These are phyloP conservation scores for Phanerochaete sordida DNA, from an alignment of 768 basidiomycete species.

Conservation along the genomic window DNA sequence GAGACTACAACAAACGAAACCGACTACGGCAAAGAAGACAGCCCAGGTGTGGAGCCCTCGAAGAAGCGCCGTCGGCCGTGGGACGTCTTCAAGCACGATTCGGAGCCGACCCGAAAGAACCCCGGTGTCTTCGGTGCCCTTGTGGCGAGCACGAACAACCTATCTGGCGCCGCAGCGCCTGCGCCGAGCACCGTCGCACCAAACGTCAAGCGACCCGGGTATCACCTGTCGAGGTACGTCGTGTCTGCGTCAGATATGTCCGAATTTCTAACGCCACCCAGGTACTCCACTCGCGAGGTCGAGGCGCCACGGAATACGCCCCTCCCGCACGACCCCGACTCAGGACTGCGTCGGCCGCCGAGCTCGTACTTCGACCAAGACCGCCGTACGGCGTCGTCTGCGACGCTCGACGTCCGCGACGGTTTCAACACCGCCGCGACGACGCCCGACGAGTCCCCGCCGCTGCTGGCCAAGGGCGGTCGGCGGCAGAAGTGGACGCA, in stretches of 20 bases:
- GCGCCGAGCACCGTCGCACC: conserved; percentile 47
- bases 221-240: conserved; percentile 55
- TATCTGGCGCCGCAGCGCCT: conserved; percentile 61
- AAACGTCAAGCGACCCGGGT: conserved; percentile 60
- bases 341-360: not conserved
- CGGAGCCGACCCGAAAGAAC: conserved; percentile 38
- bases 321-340: not conserved
- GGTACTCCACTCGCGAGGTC: conserved; percentile 2
- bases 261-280: not conserved
- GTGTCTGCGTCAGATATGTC: not conserved
- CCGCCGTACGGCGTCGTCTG: not conserved
- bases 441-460: not conserved
- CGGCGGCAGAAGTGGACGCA: conserved; percentile 32
- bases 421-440: not conserved
- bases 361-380: conserved; percentile 7
- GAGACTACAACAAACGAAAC: conserved; percentile 7
- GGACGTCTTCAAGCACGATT: not conserved
- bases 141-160: conserved; percentile 63
- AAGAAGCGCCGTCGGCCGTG: not conserved
- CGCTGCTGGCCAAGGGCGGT: not conserved
- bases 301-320: not conserved
- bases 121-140: conserved; percentile 70
- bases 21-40: conserved; percentile 3
- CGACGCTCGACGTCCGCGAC: not conserved
- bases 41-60: not conserved